phyloP scores from a whole-genome alignment of 352 stramenopile species.

The Globisporangium abappressorium region DNA sequence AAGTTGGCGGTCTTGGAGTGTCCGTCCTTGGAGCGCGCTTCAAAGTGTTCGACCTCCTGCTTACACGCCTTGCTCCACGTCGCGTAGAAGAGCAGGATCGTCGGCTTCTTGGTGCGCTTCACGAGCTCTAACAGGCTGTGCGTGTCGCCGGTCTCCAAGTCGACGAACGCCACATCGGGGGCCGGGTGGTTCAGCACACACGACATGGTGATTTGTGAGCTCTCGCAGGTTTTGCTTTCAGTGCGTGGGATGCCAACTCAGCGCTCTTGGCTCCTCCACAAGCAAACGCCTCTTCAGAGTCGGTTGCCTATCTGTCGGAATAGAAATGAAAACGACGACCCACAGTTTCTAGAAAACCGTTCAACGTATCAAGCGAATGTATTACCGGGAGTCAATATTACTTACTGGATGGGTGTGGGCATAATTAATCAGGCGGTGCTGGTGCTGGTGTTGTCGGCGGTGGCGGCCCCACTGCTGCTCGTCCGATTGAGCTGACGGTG shows the following conservation, averaged over 20 bases:
- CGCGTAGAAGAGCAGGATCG: conserved; percentile 58
- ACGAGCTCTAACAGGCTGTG: conserved; percentile 35
- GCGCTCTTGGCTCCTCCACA: too few species aligned
- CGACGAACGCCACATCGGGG: conserved; percentile 44
- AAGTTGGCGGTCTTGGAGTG: conserved; percentile 53
- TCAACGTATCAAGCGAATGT: background rate
- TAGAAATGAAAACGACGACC: conserved; percentile 1
- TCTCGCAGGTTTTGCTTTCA: too few species aligned
- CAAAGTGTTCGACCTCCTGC: conserved; percentile 51
- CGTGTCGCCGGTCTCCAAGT: conserved; percentile 47
- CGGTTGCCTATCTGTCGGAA: background rate
- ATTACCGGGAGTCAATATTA: background rate
- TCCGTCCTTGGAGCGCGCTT: conserved; percentile 50
- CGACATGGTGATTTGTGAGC: conserved; percentile 27
- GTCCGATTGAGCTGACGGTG: conserved; percentile 29
- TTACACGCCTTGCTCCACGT: conserved; percentile 60
- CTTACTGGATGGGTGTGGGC: background rate
- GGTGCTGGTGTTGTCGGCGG: conserved; percentile 18
- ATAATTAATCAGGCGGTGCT: conserved; percentile 13
- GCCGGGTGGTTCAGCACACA: conserved; percentile 44
- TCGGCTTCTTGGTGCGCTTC: conserved; percentile 30
- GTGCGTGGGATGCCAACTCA: too few species aligned
- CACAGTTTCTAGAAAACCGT: background rate
- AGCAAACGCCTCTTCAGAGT: background rate
- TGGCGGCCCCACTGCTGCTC: conserved; percentile 15